Conservation (phyloP, 139 green algal genomes). For the Volvox reticuliferus region DNA sequence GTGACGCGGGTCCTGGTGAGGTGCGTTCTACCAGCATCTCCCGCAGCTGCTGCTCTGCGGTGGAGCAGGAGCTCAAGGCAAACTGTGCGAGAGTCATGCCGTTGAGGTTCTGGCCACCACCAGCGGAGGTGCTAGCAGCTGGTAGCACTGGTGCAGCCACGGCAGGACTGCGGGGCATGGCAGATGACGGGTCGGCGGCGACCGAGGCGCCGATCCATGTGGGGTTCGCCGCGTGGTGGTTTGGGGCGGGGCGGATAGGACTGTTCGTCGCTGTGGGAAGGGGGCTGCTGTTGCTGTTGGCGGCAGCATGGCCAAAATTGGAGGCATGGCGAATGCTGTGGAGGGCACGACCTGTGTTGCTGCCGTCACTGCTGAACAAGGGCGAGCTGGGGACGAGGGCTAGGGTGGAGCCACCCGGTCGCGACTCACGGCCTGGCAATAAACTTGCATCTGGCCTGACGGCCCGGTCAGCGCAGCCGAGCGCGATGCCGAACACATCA, state of each 20-base stretch:
- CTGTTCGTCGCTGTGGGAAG: neutral
- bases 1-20: neutral
- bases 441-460: neutral
- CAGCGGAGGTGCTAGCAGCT: neutral
- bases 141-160: neutral
- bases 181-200: neutral
- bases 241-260: neutral
- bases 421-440: neutral
- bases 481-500: neutral
- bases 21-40: neutral
- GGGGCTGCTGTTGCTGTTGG: neutral
- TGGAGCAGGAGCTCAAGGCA: slow-evolving; percentile 10
- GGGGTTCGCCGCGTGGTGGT: neutral
- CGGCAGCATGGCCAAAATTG: neutral
- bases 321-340: neutral
- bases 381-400: neutral
- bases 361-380: slow-evolving; percentile 2
- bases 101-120: neutral
- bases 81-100: neutral
- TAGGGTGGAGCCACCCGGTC: neutral
- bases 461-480: neutral
- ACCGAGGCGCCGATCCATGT: neutral
- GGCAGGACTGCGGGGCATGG: neutral
- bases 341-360: neutral
- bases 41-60: slow-evolving; percentile 9